Evolutionary conservation across 805 yeast genomes (phyloP).

Genomic region (Jamesozyma hellenica): DNA sequence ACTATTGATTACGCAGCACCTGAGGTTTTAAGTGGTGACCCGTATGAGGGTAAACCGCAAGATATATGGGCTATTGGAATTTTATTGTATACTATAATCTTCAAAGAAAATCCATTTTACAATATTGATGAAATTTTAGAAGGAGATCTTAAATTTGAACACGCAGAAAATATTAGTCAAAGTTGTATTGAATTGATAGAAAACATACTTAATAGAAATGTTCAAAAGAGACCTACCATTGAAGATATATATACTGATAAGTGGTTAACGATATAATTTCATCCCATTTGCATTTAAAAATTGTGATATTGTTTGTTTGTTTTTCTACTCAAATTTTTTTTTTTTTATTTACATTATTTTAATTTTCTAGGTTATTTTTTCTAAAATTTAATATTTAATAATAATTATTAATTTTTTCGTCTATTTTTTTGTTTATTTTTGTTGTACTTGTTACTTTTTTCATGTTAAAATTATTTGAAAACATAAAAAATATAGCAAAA

Average conservation of each 20-base stretch:
- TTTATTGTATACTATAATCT: slow-evolving; percentile 75
- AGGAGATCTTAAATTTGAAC: slow-evolving; percentile 58
- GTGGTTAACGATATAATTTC: slow-evolving; percentile 43
- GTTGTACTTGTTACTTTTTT: too few species aligned
- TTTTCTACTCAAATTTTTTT: background rate
- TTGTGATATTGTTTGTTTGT: background rate
- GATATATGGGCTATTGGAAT: slow-evolving; percentile 97
- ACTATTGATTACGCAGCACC: slow-evolving; percentile 98
- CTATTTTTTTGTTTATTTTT: too few species aligned
- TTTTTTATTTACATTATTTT: background rate
- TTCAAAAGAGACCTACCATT: slow-evolving; percentile 61
- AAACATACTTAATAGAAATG: slow-evolving; percentile 58
- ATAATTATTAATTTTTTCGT: too few species aligned
- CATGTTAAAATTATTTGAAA: too few species aligned
- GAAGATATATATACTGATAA: slow-evolving; percentile 54
- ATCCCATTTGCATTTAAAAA: background rate
- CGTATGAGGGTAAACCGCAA: slow-evolving; percentile 87
- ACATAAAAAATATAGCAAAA: too few species aligned
- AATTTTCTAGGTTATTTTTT: background rate
- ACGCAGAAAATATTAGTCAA: slow-evolving; percentile 36
- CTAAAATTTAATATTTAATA: background rate
- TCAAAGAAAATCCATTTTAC: slow-evolving; percentile 91
- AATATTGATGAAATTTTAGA: slow-evolving; percentile 93
- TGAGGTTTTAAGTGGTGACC: slow-evolving; percentile 80
- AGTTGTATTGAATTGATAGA: slow-evolving; percentile 52